Evolutionary conservation across 2,329 filamentous ascomycete genomes (phyloP).

Genomic region (Keithomyces neogunnii): DNA sequence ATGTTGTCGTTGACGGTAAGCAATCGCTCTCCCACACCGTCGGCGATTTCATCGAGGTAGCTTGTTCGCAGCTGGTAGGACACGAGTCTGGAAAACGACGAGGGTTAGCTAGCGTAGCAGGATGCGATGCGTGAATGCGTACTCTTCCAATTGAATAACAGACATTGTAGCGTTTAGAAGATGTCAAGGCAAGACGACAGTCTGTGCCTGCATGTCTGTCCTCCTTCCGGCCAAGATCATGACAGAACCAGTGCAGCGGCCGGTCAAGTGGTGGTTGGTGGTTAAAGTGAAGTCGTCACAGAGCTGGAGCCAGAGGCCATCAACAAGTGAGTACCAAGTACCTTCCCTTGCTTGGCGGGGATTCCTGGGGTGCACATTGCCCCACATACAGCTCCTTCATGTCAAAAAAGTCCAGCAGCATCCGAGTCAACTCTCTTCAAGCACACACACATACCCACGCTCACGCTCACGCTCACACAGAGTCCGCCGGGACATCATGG

Average conservation of each 20-base stretch:
- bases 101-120: conserved; percentile 11
- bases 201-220: conserved; percentile 12
- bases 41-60: conserved; percentile 71
- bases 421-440: not conserved
- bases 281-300: not conserved
- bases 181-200: not conserved
- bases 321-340: too few species aligned
- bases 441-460: not conserved
- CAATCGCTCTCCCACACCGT: conserved; percentile 76
- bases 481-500: conserved; percentile 44
- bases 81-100: conserved; percentile 50
- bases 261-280: not conserved
- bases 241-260: not conserved
- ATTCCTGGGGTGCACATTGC: not conserved
- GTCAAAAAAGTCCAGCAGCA: too few species aligned
- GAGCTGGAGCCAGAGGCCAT: too few species aligned
- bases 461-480: not conserved
- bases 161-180: conserved; percentile 20
- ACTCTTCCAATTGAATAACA: conserved; percentile 31
- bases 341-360: too few species aligned
- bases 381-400: not conserved
- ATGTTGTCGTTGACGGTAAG: conserved; percentile 74
- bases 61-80: conserved; percentile 74
- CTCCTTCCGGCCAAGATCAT: not conserved
- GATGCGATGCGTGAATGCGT: not conserved